These are phyloP conservation scores for Pleurotus platypus DNA, from an alignment of 768 basidiomycete genomes.

Conservation along the genomic window DNA sequence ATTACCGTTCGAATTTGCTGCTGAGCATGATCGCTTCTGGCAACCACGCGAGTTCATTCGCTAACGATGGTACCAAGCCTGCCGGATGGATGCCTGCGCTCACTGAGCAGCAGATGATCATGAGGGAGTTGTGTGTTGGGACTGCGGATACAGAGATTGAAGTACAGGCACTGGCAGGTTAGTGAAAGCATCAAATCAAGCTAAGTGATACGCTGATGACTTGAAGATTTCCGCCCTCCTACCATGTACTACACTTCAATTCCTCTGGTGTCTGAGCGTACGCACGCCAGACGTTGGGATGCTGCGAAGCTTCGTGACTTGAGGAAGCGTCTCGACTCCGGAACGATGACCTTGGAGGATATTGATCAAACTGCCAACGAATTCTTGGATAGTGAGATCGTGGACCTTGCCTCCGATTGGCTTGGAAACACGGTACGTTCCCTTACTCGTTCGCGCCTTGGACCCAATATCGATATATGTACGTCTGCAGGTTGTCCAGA, in stretches of 20 bases:
- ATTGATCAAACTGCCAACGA: conserved; percentile 88
- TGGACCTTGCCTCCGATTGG: conserved; percentile 96
- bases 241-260: conserved; percentile 97
- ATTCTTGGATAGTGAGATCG: conserved; percentile 91
- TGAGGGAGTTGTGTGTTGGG: conserved; percentile 85
- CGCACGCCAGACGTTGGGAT: conserved; percentile 88
- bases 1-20: conserved; percentile 89
- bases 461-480: conserved; percentile 3
- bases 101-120: conserved; percentile 96
- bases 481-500: conserved; percentile 78
- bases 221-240: conserved; percentile 83
- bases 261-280: conserved; percentile 82
- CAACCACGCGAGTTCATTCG: conserved; percentile 53
- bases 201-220: conserved; percentile 4
- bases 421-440: conserved; percentile 85
- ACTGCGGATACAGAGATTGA: conserved; percentile 78
- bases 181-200: conserved; percentile 23
- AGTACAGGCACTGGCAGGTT: conserved; percentile 82
- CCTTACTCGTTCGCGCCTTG: neutral
- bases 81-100: conserved; percentile 70
- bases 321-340: conserved; percentile 91
- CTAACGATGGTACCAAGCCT: conserved; percentile 57
- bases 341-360: conserved; percentile 78
- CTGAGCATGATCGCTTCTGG: conserved; percentile 85
- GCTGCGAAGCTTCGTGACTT: conserved; percentile 91